Base-by-base conservation (phyloP, 257 asterid genomes). In the Solanum tarijense region DNA sequence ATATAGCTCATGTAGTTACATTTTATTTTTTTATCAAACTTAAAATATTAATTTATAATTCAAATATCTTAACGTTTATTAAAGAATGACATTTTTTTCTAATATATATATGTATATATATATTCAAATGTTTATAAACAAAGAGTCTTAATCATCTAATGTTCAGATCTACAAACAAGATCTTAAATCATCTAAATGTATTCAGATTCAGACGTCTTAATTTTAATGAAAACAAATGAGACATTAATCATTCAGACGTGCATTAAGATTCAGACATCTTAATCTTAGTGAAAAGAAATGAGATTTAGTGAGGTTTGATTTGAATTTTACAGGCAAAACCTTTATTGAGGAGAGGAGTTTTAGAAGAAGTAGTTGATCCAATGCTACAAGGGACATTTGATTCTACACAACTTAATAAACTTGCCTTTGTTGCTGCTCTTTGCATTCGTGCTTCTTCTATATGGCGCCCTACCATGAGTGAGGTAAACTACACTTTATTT, bases 381-480 rank as follows among this genome's bases (percentile, higher is more conserved):
- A 91, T 92, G 86, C 93, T 97, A 31, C 94, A 91, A 86, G 96
- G 92, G 7, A 90, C 90, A 16, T 93, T 95, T 83, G 93, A 96
- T 82, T 87, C 62, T 13, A 74, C 69, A 82, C 94, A 97, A 72
- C 95, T 97, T 84, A 83, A 87, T 31, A 90, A 92, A 74, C 94
- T 97, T 82, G 98, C 98, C 31, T 92, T 94, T 39, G 96, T 96
- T 27, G 98, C 98, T 71, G 95, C 99, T 62, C 97, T 97, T 46
- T 97, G 99, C 93, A 96, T 96, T 78, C 92, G 99, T 83, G 93
- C 98, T 36, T 91, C 99, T 85, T 92, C 98, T 8, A 87, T 94
- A 79, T 97, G 98, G 98, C 98, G 99, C 78, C 99, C 99, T 2
- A 91, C 94, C 3, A 97, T 97, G 94, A 96, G 94, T 87, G 99